Base-by-base conservation (phyloP, 805 yeast species). In the Candida sanyiensis region DNA sequence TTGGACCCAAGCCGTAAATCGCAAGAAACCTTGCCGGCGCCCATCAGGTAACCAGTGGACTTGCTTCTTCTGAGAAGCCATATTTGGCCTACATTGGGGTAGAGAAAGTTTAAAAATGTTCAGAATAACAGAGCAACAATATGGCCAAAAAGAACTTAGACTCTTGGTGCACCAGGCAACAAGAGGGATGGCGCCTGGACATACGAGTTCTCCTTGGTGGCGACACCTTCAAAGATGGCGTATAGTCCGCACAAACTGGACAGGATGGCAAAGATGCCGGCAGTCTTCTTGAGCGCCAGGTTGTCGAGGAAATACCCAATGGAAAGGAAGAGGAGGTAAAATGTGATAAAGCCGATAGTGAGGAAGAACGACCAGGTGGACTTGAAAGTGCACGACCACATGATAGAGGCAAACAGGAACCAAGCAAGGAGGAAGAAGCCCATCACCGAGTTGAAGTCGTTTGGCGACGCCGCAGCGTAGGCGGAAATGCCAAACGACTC, bases 371-470 rank as follows among this genome's bases (percentile, higher is more conserved):
- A 39, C 42, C 42, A 39, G 15, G 42, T 33, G 3, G 42, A 39
- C 51, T 71, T 73, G 52, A 68, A 60, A 4, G 78, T 71, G 43
- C 68, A 64, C 22, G 66, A 45, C 60, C 70, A 63, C 52, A 72
- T 61, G 37, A 63, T 43, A 38, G 70, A 69, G 6, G 77, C 63
- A 50, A 72, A 74, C 2, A 75, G 55, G 13, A 69, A 67, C 77
- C 79, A 75, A 0, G 74, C 77, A 3, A 70, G 47, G 28, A 73
- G 59, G 56, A 58, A 73, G 27, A 73, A 54, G 1, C 75, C 80
- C 34, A 72, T 51, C 7, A 75, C 73, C 40, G 71, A 67, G 25
- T 46, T 50, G 35, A 60, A 64, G 28, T 64, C 72, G 5, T 57
- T 56, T 18, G 42, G 42, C 7, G 13, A n/a, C 4, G 57, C 52